Conservation (phyloP, 2,329 filamentous ascomycete genomes). For the Neofusicoccum ribis region DNA sequence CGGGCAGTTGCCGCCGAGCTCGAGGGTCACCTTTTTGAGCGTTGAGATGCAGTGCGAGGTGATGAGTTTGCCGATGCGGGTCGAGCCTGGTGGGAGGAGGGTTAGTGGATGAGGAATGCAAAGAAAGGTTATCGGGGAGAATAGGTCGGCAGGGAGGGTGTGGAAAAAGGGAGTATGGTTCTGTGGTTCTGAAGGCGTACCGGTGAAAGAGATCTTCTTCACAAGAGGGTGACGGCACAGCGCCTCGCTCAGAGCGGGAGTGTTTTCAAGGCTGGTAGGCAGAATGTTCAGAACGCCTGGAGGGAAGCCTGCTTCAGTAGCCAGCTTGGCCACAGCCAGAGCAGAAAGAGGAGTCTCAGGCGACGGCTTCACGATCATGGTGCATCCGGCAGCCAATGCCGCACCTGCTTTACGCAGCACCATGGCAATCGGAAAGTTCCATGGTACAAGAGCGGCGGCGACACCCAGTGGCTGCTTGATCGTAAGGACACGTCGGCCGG, state of each 20-base stretch:
- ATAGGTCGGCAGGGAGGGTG: not conserved
- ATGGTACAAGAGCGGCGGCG: slow-evolving; percentile 67
- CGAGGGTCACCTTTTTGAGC: slow-evolving; percentile 65
- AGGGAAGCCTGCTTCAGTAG: slow-evolving; percentile 43
- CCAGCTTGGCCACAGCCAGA: slow-evolving; percentile 24
- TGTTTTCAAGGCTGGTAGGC: slow-evolving; percentile 59
- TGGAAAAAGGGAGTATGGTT: not conserved
- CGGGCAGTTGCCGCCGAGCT: slow-evolving; percentile 66
- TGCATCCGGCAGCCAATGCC: slow-evolving; percentile 70
- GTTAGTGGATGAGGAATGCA: not conserved
- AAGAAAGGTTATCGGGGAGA: too few relatives aligned
- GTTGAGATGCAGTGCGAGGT: slow-evolving; percentile 60
- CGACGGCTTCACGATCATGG: slow-evolving; percentile 58
- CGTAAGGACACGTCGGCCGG: slow-evolving; percentile 66
- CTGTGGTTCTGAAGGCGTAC: not conserved
- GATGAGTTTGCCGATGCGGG: slow-evolving; percentile 62
- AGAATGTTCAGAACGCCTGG: slow-evolving; percentile 63
- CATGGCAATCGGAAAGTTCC: slow-evolving; percentile 72
- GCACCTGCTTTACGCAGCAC: slow-evolving; percentile 67
- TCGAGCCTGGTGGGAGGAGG: slow-evolving; percentile 39
- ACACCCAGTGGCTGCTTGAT: slow-evolving; percentile 76
- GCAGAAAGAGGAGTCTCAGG: slow-evolving; percentile 21
- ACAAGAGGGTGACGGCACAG: slow-evolving; percentile 59
- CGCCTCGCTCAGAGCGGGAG: slow-evolving; percentile 54
- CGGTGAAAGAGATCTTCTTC: slow-evolving; percentile 64